These are phyloP conservation scores for Tremella fuciformis DNA, from an alignment of 768 basidiomycete species.

Conservation along the genomic window DNA sequence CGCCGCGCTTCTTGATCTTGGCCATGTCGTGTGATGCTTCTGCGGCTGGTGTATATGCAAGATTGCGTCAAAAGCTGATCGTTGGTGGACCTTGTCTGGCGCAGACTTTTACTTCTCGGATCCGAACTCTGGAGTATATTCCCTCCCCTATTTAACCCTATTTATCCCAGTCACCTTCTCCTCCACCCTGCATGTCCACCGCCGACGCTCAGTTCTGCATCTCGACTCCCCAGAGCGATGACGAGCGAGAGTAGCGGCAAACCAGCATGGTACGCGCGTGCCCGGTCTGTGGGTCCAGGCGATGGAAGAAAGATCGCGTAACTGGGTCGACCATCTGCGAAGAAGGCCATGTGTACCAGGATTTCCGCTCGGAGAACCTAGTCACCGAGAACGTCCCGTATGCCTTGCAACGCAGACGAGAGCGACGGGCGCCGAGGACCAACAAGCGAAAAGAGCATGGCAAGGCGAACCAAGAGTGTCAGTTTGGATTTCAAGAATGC, in stretches of 20 bases:
- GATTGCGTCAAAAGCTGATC: not conserved
- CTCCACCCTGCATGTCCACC: slow-evolving; percentile 5
- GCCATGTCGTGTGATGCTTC: slow-evolving; percentile 40
- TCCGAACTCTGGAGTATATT: slow-evolving; percentile 16
- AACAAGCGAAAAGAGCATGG: slow-evolving; percentile 57
- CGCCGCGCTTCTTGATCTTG: slow-evolving; percentile 53
- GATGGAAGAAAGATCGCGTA: slow-evolving; percentile 81
- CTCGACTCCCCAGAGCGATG: not conserved
- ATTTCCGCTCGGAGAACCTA: slow-evolving; percentile 74
- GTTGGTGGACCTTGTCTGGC: not conserved
- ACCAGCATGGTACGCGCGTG: slow-evolving; percentile 58
- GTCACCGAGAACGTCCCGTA: slow-evolving; percentile 69
- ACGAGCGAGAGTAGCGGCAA: not conserved
- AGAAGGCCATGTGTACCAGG: slow-evolving; percentile 86
- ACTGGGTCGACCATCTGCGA: slow-evolving; percentile 80
- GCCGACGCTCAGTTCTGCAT: not conserved
- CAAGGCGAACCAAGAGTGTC: slow-evolving; percentile 64
- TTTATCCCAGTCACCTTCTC: slow-evolving; percentile 15
- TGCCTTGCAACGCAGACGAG: slow-evolving; percentile 63
- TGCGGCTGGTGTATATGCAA: not conserved
- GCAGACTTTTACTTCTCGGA: slow-evolving; percentile 12
- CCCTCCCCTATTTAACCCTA: slow-evolving; percentile 5
- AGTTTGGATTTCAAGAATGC: slow-evolving; percentile 31
- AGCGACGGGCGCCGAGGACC: slow-evolving; percentile 58
- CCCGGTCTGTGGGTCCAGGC: slow-evolving; percentile 72